Evolutionary conservation across 352 stramenopile species (phyloP).

Genomic region (Phytophthora boehmeriae): DNA sequence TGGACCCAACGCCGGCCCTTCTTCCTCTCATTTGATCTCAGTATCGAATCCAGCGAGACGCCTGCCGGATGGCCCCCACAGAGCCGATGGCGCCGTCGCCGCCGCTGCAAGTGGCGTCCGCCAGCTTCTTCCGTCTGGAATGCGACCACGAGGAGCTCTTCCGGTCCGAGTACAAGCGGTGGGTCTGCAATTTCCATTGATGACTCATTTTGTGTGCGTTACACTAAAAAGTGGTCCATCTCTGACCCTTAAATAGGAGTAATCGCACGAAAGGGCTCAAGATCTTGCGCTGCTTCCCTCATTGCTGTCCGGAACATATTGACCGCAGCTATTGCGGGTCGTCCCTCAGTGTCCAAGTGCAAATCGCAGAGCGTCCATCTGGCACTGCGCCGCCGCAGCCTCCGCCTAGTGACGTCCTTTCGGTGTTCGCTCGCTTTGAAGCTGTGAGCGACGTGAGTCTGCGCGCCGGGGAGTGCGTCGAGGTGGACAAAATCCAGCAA

Average conservation of each 20-base stretch:
- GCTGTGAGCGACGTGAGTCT: conserved; percentile 42
- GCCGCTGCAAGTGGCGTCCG: conserved; percentile 35
- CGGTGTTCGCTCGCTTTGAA: conserved; percentile 48
- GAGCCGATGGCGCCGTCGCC: conserved; percentile 3
- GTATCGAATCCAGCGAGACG: background rate
- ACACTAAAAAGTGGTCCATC: background rate
- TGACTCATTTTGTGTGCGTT: no score
- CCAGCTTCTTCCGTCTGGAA: conserved; percentile 61
- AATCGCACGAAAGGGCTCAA: conserved; percentile 79
- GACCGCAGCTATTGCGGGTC: conserved; percentile 76
- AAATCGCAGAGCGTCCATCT: conserved; percentile 14
- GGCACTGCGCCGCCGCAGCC: conserved; percentile 16
- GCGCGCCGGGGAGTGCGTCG: conserved; percentile 47
- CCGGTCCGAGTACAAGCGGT: conserved; percentile 72
- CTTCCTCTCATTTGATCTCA: background rate
- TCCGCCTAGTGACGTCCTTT: conserved; percentile 15
- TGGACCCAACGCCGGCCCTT: background rate
- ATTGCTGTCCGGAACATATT: conserved; percentile 77
- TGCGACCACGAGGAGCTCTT: conserved; percentile 74
- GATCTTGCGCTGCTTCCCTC: conserved; percentile 72
- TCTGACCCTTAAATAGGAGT: conserved; percentile 37
- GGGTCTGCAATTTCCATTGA: no score
- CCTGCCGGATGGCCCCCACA: background rate
- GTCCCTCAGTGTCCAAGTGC: conserved; percentile 54
- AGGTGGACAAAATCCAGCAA: conserved; percentile 40